These are phyloP conservation scores for Leccinum obscurum DNA, from an alignment of 768 basidiomycete genomes.

Conservation along the genomic window DNA sequence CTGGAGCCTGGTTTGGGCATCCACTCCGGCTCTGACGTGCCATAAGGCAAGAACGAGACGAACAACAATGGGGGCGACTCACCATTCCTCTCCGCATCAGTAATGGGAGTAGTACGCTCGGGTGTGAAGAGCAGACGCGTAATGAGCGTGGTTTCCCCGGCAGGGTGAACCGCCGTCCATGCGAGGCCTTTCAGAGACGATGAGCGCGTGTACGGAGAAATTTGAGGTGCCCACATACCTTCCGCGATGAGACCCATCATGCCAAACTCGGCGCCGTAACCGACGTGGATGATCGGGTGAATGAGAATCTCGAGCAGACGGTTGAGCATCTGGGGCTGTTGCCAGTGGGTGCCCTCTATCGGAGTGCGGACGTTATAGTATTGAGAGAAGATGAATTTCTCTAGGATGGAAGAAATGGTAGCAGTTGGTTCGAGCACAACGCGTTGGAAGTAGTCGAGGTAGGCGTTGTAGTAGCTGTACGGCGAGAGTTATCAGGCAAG, in stretches of 20 bases:
- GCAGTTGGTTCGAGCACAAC: slow-evolving; percentile 31
- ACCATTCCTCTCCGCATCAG: slow-evolving; percentile 24
- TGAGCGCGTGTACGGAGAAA: too few relatives aligned
- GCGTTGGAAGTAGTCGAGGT: slow-evolving; percentile 33
- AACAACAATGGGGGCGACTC: background rate
- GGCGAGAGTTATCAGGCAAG: background rate
- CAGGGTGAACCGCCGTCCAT: slow-evolving; percentile 42
- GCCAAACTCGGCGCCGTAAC: slow-evolving; percentile 65
- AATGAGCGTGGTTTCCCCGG: slow-evolving; percentile 38
- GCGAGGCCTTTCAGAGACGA: too few relatives aligned
- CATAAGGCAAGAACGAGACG: background rate
- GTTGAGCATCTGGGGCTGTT: slow-evolving; percentile 57
- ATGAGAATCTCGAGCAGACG: slow-evolving; percentile 59
- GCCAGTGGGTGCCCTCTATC: slow-evolving; percentile 19
- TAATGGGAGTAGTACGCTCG: slow-evolving; percentile 20
- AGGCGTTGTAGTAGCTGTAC: slow-evolving; percentile 35
- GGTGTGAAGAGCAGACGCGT: slow-evolving; percentile 33
- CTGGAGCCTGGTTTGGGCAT: slow-evolving; percentile 35
- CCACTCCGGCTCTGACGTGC: slow-evolving; percentile 29
- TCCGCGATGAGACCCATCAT: slow-evolving; percentile 63
- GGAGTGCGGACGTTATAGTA: slow-evolving; percentile 45
- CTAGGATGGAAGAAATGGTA: slow-evolving; percentile 43
- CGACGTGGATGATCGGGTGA: slow-evolving; percentile 66
- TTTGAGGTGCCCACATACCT: background rate
- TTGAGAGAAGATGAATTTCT: slow-evolving; percentile 60